These are phyloP conservation scores for Blastobotrys attinorum DNA, from an alignment of 805 yeast genomes.

Conservation along the genomic window DNA sequence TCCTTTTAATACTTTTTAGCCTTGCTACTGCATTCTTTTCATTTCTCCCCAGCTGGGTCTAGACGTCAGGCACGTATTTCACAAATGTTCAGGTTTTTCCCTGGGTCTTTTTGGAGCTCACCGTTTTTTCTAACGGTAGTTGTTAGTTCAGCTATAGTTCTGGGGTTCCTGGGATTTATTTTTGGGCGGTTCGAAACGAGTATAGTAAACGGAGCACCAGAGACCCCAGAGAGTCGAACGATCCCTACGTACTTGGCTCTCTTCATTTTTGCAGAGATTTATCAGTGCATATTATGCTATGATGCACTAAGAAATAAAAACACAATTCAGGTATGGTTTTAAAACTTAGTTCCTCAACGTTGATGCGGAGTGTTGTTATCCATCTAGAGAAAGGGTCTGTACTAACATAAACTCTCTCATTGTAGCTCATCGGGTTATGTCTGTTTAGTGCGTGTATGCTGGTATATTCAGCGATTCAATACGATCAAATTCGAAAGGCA, in stretches of 20 bases:
- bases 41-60: no score
- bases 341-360: constrained; percentile 8
- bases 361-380: no score
- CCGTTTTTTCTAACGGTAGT: constrained; percentile 10
- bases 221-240: constrained; percentile 21
- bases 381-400: no score
- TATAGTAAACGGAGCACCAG: constrained; percentile 10
- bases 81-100: background rate
- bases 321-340: constrained; percentile 22
- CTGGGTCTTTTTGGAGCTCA: constrained; percentile 10
- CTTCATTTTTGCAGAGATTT: constrained; percentile 41
- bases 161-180: constrained; percentile 26
- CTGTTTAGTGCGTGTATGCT: constrained; percentile 37
- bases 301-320: constrained; percentile 36
- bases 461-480: constrained; percentile 41
- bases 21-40: no score
- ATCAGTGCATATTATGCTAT: constrained; percentile 33
- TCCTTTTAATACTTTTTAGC: no score
- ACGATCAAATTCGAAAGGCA: constrained; percentile 31
- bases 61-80: no score
- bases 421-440: constrained; percentile 29
- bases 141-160: constrained; percentile 14
- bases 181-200: constrained; percentile 25
- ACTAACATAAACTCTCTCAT: no score
- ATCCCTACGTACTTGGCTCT: constrained; percentile 38